A percentile compares a stretch with the other conserved stretches of the same genome.
Evolutionary conservation across 179 eudicot genomes (phyloP).

Genomic region (Drosera spatulata): DNA sequence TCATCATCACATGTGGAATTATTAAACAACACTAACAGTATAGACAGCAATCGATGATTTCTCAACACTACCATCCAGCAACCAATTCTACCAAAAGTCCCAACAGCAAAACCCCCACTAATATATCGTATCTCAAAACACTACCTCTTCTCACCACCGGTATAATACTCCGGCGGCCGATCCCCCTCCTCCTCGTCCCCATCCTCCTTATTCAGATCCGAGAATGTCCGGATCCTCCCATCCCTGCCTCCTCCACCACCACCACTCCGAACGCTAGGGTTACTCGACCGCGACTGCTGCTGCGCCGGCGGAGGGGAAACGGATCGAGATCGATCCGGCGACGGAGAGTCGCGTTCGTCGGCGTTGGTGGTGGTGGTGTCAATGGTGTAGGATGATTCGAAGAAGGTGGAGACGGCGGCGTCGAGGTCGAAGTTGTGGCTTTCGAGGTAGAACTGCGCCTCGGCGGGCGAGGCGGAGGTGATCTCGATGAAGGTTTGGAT

Average conservation of each 20-base stretch:
- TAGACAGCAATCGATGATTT: too few species aligned
- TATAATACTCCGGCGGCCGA: conserved; percentile 49
- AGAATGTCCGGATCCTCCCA: conserved; percentile 46
- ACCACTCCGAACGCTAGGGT: background rate
- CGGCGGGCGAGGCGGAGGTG: conserved; percentile 41
- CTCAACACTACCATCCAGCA: too few species aligned
- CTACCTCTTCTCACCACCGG: conserved; percentile 78
- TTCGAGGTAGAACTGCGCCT: conserved; percentile 65
- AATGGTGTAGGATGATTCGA: conserved; percentile 34
- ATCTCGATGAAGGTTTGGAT: conserved; percentile 49
- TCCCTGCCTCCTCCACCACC: background rate
- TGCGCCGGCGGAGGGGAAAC: conserved; percentile 27
- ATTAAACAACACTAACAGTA: too few species aligned
- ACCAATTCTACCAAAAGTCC: too few species aligned
- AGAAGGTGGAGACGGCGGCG: conserved; percentile 69
- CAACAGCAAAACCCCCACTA: too few species aligned
- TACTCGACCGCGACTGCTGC: conserved; percentile 14
- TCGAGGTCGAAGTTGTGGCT: conserved; percentile 68
- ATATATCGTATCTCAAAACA: background rate
- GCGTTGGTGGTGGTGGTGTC: conserved; percentile 8
- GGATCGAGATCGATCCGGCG: conserved; percentile 45
- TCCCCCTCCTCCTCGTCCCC: conserved; percentile 36
- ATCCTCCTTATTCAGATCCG: conserved; percentile 45
- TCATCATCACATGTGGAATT: too few species aligned
- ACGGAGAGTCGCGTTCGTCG: conserved; percentile 5